Evolutionary conservation across 176 grass and related monocot species (phyloP).

Genomic region (Carex pumila): DNA sequence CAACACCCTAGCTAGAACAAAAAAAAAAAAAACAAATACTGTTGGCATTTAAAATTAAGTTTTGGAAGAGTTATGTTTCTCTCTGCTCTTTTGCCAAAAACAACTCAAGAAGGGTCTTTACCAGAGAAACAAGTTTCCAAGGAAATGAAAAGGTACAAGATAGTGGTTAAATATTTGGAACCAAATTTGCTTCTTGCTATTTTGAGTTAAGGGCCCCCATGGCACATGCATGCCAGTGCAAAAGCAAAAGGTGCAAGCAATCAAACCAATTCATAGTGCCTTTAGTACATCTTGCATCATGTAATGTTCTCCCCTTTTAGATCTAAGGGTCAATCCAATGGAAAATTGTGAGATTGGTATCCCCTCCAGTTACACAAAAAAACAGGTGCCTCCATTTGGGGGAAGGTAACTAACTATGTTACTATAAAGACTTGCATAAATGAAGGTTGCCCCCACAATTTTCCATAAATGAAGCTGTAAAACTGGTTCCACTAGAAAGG

Average conservation of each 20-base stretch:
- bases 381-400: background rate
- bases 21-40: background rate
- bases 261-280: slow-evolving; percentile 17
- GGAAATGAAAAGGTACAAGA: background rate
- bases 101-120: background rate
- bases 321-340: slow-evolving; percentile 4
- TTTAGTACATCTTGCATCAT: slow-evolving; percentile 10
- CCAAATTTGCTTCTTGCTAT: background rate
- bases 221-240: slow-evolving; percentile 21
- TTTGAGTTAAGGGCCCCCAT: slow-evolving; percentile 14
- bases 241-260: slow-evolving; percentile 24
- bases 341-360: background rate
- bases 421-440: background rate
- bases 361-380: background rate
- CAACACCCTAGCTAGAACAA: background rate
- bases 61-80: background rate
- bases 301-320: background rate
- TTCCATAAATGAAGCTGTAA: slow-evolving; percentile 6
- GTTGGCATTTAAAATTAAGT: background rate
- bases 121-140: background rate
- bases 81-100: background rate
- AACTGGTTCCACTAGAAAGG: background rate
- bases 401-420: background rate
- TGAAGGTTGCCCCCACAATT: background rate
- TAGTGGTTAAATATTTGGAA: background rate